Conservation (phyloP, 805 yeast species). For the Candida pseudofarinosa region DNA sequence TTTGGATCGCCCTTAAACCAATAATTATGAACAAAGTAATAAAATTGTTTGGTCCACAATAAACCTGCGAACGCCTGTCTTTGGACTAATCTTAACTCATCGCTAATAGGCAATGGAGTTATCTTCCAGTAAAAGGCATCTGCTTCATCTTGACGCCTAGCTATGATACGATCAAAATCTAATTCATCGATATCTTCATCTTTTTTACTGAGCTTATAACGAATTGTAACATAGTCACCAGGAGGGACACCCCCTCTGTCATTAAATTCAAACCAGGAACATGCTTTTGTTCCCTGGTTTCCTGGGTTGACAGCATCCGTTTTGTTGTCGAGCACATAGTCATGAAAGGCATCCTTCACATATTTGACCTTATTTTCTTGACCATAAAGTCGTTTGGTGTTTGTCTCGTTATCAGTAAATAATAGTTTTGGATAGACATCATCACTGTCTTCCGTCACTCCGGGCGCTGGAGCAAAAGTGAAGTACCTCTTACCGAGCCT, state of each 20-base stretch:
- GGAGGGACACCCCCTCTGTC: constrained; percentile 76
- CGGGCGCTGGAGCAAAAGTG: constrained; percentile 83
- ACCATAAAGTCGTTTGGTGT: constrained; percentile 60
- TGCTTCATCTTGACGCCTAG: constrained; percentile 77
- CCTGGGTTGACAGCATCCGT: constrained; percentile 67
- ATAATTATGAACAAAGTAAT: constrained; percentile 77
- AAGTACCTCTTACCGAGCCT: constrained; percentile 64
- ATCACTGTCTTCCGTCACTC: constrained; percentile 48
- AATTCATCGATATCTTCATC: constrained; percentile 60
- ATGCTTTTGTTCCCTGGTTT: constrained; percentile 71
- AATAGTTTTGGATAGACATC: constrained; percentile 75
- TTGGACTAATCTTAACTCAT: constrained; percentile 75
- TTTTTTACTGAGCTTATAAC: constrained; percentile 61
- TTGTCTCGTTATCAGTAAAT: constrained; percentile 90
- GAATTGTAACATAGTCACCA: constrained; percentile 79
- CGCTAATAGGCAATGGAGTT: constrained; percentile 78
- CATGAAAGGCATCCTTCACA: constrained; percentile 91
- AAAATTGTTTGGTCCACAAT: constrained; percentile 90
- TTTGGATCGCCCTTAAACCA: constrained; percentile 86
- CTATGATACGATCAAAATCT: constrained; percentile 64
- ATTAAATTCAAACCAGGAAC: constrained; percentile 80
- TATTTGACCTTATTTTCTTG: constrained; percentile 53
- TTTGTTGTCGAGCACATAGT: constrained; percentile 60
- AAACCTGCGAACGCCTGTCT: constrained; percentile 93
- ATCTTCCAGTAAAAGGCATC: constrained; percentile 90